These are phyloP conservation scores for Scutellaria galericulata DNA, from an alignment of 257 asterid genomes.

Conservation along the genomic window DNA sequence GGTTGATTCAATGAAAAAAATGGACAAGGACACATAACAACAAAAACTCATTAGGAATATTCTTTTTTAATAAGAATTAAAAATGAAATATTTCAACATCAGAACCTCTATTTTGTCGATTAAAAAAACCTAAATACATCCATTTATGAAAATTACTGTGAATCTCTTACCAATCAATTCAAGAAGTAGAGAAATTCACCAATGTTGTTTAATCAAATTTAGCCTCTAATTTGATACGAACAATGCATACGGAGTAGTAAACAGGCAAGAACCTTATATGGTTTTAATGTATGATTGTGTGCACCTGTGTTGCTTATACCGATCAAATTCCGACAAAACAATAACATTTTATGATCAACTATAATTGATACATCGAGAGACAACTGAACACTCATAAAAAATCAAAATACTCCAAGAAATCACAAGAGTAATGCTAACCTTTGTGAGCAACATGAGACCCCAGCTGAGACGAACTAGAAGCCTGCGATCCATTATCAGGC, in stretches of 20 bases:
- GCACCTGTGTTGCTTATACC: neutral
- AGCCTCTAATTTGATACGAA: slow-evolving; percentile 9
- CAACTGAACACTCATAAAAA: neutral
- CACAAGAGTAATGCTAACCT: slow-evolving; percentile 27
- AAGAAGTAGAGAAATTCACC: neutral
- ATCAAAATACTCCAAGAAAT: too few species aligned
- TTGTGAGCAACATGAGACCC: slow-evolving; percentile 32
- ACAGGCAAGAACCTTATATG: neutral
- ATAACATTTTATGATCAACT: neutral
- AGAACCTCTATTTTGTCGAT: slow-evolving; percentile 11
- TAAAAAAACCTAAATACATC: neutral
- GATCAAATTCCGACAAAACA: neutral
- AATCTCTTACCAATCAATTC: neutral
- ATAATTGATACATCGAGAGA: slow-evolving; percentile 14
- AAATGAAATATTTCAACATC: neutral
- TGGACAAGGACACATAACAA: neutral
- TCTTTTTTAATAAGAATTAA: neutral
- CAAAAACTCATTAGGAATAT: neutral
- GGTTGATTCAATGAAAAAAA: neutral
- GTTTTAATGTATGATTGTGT: neutral
- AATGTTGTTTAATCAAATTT: neutral
- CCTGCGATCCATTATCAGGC: slow-evolving; percentile 52
- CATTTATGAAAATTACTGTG: neutral
- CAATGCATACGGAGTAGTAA: neutral
- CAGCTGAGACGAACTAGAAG: slow-evolving; percentile 45